These are phyloP conservation scores for Cantharellus anzutake DNA, from an alignment of 768 basidiomycete genomes.

Conservation along the genomic window DNA sequence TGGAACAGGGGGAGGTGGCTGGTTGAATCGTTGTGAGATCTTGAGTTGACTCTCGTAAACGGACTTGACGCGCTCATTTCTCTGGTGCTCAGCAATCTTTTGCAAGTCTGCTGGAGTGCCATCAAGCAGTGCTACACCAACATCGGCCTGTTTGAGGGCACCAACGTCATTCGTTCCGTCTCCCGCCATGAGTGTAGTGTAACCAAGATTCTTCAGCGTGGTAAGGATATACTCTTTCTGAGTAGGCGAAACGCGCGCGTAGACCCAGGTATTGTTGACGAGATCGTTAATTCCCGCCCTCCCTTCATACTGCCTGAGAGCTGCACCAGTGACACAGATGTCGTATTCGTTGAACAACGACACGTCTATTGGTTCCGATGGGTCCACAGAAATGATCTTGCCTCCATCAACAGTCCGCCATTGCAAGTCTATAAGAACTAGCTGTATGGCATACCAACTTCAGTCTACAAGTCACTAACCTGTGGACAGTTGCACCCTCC, in stretches of 20 bases:
- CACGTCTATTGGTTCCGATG: slow-evolving; percentile 54
- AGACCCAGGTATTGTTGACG: slow-evolving; percentile 93
- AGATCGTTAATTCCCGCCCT: slow-evolving; percentile 41
- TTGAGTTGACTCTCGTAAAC: slow-evolving; percentile 92
- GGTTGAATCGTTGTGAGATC: slow-evolving; percentile 76
- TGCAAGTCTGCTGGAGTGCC: slow-evolving; percentile 81
- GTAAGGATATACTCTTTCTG: slow-evolving; percentile 96
- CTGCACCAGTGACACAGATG: slow-evolving; percentile 90
- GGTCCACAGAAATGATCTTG: slow-evolving; percentile 73
- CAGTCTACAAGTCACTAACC: slow-evolving; percentile 29
- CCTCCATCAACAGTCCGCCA: slow-evolving; percentile 92
- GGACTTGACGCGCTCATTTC: slow-evolving; percentile 80
- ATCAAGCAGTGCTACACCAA: slow-evolving; percentile 84
- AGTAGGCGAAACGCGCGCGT: slow-evolving; percentile 86
- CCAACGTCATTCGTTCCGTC: slow-evolving; percentile 99
- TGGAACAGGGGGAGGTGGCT: slow-evolving; percentile 87
- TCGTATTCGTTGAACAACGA: slow-evolving; percentile 74
- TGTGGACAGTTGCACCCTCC: slow-evolving; percentile 55
- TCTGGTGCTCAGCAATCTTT: slow-evolving; percentile 86
- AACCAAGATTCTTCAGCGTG: slow-evolving; percentile 73
- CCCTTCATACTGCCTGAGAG: slow-evolving; percentile 72
- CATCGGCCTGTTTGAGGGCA: slow-evolving; percentile 93
- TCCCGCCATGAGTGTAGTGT: slow-evolving; percentile 91
- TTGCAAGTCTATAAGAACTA: slow-evolving; percentile 39
- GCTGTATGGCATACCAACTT: not conserved